These are phyloP conservation scores for Drechmeria coniospora DNA, from an alignment of 2,329 filamentous ascomycete species.

Conservation along the genomic window DNA sequence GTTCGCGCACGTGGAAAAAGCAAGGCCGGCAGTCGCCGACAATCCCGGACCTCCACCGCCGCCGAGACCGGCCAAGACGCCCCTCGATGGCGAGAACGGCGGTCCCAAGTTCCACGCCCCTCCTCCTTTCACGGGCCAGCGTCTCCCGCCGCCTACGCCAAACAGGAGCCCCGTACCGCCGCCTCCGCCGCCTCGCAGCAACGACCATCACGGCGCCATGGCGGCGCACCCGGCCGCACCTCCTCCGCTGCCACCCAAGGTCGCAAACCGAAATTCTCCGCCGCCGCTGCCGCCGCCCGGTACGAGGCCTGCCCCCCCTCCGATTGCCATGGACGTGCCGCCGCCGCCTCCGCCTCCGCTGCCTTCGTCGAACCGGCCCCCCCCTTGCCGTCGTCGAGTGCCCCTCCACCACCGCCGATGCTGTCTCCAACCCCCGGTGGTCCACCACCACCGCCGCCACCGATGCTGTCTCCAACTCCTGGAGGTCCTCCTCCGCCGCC, in stretches of 20 bases:
- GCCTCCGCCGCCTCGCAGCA: constrained; percentile 41
- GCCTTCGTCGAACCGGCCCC: constrained; percentile 30
- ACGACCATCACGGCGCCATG: constrained; percentile 12
- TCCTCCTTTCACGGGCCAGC: constrained; percentile 59
- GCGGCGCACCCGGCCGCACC: constrained; percentile 11
- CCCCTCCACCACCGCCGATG: constrained; percentile 33
- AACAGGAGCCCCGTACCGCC: constrained; percentile 57
- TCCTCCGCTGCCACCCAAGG: constrained; percentile 33
- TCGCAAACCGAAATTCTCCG: constrained; percentile 26
- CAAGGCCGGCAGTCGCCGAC: constrained; percentile 11
- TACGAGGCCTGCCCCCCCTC: constrained; percentile 36
- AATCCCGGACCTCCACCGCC: constrained; percentile 19
- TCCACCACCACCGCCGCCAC: constrained; percentile 33
- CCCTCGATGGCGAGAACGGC: constrained; percentile 45
- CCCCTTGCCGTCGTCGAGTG: constrained; percentile 25
- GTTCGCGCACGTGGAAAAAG: constrained; percentile 44
- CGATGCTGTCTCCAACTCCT: constrained; percentile 11
- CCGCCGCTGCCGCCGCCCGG: constrained; percentile 35
- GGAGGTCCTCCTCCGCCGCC: constrained; percentile 22
- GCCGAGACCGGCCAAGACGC: constrained; percentile 46
- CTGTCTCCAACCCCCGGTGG: constrained; percentile 22
- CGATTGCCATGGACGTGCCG: constrained; percentile 27
- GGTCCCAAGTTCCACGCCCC: constrained; percentile 57
- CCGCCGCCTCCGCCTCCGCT: constrained; percentile 17
- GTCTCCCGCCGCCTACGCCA: constrained; percentile 60